Conservation (phyloP, 768 basidiomycete genomes). For the Exsudoporus frostii region DNA sequence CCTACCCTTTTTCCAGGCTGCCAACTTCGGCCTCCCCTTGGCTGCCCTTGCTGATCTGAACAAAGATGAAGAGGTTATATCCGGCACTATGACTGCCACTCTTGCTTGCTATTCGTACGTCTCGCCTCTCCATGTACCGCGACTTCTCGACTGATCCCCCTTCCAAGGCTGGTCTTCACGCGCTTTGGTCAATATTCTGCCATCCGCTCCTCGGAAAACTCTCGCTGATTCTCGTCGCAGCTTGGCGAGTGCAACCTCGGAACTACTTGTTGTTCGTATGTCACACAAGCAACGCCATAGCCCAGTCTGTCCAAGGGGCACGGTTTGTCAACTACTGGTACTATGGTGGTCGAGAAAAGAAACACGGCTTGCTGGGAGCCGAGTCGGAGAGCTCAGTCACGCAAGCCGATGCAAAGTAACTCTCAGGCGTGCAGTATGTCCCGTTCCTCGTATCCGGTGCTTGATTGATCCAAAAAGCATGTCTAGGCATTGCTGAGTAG, state of each 20-base stretch:
- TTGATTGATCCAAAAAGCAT: neutral
- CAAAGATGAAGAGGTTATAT: conserved; percentile 96
- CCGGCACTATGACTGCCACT: conserved; percentile 94
- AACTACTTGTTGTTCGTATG: conserved; percentile 96
- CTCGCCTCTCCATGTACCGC: conserved; percentile 3
- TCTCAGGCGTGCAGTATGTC: neutral
- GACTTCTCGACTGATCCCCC: conserved; percentile 8
- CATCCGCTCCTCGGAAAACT: neutral
- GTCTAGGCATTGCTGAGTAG: conserved; percentile 13
- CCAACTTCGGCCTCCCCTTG: conserved; percentile 97
- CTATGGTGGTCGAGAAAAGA: conserved; percentile 80
- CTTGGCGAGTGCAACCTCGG: conserved; percentile 93
- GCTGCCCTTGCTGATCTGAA: conserved; percentile 88
- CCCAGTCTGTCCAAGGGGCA: conserved; percentile 78
- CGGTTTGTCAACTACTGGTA: conserved; percentile 93
- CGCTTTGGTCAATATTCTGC: conserved; percentile 64
- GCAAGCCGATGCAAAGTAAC: conserved; percentile 29
- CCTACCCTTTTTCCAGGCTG: conserved; percentile 54
- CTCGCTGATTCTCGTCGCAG: conserved; percentile 37
- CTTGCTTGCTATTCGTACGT: conserved; percentile 91
- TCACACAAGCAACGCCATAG: conserved; percentile 86
- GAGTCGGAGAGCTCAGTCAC: conserved; percentile 43
- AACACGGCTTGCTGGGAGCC: conserved; percentile 38
- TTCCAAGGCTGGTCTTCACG: conserved; percentile 77
- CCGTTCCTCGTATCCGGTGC: neutral